Conservation (phyloP, 768 basidiomycete genomes). For the Cubamyces sp. region DNA sequence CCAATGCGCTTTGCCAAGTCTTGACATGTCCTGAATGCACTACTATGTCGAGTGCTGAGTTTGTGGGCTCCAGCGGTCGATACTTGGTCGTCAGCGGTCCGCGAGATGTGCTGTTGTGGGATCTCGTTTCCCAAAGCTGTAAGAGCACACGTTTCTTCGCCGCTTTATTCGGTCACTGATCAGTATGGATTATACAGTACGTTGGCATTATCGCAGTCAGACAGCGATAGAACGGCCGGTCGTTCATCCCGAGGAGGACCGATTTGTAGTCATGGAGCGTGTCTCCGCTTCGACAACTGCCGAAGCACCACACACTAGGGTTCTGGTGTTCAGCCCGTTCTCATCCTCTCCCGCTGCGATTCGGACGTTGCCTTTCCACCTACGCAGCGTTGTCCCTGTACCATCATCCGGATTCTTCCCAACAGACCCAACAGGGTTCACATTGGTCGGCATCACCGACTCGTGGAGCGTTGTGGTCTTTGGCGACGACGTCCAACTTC, state of each 20-base stretch:
- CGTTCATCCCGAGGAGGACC: constrained; percentile 58
- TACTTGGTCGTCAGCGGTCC: constrained; percentile 62
- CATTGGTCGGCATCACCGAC: constrained; percentile 71
- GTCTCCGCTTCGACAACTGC: constrained; percentile 23
- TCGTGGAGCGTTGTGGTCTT: constrained; percentile 68
- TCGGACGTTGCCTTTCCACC: constrained; percentile 60
- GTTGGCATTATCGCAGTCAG: constrained; percentile 54
- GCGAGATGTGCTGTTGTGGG: constrained; percentile 68
- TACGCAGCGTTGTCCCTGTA: constrained; percentile 51
- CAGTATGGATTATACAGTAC: constrained; percentile 49
- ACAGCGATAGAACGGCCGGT: constrained; percentile 49
- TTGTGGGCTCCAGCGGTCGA: constrained; percentile 73
- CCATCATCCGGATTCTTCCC: constrained; percentile 37
- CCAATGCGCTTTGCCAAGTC: constrained; percentile 60
- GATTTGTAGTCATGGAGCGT: constrained; percentile 61
- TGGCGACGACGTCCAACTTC: constrained; percentile 56
- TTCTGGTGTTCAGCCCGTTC: constrained; percentile 52
- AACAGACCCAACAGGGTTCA: constrained; percentile 44
- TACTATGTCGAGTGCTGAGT: constrained; percentile 51
- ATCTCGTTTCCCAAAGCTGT: constrained; percentile 68
- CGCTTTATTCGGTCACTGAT: not conserved
- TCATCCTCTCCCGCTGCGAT: constrained; percentile 50
- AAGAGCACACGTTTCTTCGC: constrained; percentile 32
- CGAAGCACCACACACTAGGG: constrained; percentile 34
- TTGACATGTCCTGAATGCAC: constrained; percentile 61